Base-by-base conservation (phyloP, 352 stramenopile genomes). In the Globisporangium iwayamae region DNA sequence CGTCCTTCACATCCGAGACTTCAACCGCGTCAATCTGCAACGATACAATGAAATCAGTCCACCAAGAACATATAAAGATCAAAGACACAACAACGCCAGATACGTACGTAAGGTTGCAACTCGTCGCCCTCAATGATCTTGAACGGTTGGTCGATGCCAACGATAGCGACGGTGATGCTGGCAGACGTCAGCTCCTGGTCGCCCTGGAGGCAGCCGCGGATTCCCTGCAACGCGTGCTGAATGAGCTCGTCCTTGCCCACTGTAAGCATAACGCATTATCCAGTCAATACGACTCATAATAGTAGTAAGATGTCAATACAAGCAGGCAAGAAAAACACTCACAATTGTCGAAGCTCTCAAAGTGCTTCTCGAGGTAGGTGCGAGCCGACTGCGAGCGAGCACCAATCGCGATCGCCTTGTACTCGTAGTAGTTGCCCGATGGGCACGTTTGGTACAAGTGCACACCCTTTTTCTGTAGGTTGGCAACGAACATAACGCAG, bases 341-440 rank as follows among this genome's bases (percentile, higher is more conserved):
- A 95, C 87, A 76, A 67, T 82, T 79, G 32, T 74, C 66, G 71
- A 99, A 99, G 52, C 69, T 92, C 60, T 99, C 89, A 68, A 97
- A 98, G 78, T 99, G 93, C 79, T 99, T 99, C 81, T 99, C 98
- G 47, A 99, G 83, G 78, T 99, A 99, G 63, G 98, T 99, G 71
- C 97, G 93, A 45, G 96, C 97, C 52, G 89, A 97, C 82, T 99
- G 97, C 64, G 91, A 98, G 45, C 98, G 80, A 14, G 97, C 92
- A 43, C 98, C 98, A 85, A 99, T 99, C 63, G 97, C 97, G 52
- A 97, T 97, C 38, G 93, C 97, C 74, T 98, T 97, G 83, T 98
- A 99, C 83, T 99, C 97, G 71, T 98, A 99, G 73, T 98, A 97
- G 79, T 99, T 99, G 57, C 97, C 98, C 51, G 91, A 98, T 25